Evolutionary conservation across 768 basidiomycete species (phyloP).

Genomic region (Lentinula lateritia): DNA sequence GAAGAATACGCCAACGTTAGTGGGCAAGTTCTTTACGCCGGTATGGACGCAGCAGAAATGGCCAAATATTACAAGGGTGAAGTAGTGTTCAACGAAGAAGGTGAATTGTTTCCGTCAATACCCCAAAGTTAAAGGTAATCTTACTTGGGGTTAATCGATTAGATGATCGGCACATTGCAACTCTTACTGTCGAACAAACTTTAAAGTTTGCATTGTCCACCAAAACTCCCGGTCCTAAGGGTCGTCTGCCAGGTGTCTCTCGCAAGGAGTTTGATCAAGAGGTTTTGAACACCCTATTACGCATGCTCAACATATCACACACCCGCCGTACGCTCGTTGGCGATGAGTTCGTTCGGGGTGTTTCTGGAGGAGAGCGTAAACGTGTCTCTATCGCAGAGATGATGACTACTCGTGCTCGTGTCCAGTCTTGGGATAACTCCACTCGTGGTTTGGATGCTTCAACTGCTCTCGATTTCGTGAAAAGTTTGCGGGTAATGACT

Average conservation of each 20-base stretch:
- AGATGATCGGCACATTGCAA: constrained; percentile 83
- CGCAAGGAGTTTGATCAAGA: constrained; percentile 50
- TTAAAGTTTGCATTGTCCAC: constrained; percentile 66
- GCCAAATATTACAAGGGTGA: constrained; percentile 72
- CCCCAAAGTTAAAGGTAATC: background rate
- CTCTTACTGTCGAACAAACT: constrained; percentile 76
- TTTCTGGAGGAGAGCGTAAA: constrained; percentile 79
- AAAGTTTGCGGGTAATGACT: constrained; percentile 74
- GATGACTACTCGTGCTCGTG: constrained; percentile 75
- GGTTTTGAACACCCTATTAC: constrained; percentile 58
- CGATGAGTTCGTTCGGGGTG: constrained; percentile 79
- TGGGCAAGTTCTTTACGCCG: constrained; percentile 80
- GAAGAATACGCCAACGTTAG: constrained; percentile 55
- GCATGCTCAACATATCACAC: constrained; percentile 82
- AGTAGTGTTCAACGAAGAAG: constrained; percentile 75
- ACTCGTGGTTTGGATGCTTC: constrained; percentile 81
- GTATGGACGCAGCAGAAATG: constrained; percentile 74
- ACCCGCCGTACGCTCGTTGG: constrained; percentile 78
- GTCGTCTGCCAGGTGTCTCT: constrained; percentile 63
- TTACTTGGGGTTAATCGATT: background rate
- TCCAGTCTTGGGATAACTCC: constrained; percentile 82
- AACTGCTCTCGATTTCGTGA: constrained; percentile 83
- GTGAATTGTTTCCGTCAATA: constrained; percentile 21
- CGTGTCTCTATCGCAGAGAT: constrained; percentile 82
- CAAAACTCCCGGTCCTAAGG: constrained; percentile 70